A percentile compares a stretch with the other conserved stretches of the same genome.
These are phyloP conservation scores for Ustilaginoidea virens DNA, from an alignment of 2,329 filamentous ascomycete genomes.

Conservation along the genomic window DNA sequence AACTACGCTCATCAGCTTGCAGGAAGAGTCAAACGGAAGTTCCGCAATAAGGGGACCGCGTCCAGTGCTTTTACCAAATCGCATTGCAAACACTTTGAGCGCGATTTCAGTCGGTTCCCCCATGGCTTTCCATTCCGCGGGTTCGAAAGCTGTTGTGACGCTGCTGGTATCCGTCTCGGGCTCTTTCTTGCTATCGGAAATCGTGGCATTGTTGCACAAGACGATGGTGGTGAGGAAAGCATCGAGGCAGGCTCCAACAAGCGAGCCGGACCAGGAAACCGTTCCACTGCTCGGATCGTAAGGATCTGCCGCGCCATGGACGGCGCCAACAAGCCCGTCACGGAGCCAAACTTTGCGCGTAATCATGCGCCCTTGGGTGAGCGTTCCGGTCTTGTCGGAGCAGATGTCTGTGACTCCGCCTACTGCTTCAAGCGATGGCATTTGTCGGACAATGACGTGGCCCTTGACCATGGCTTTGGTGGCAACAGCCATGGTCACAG, in stretches of 20 bases:
- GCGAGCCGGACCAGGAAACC: constrained; percentile 27
- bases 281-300: constrained; percentile 45
- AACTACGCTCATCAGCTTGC: constrained; percentile 62
- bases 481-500: constrained; percentile 54
- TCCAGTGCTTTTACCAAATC: constrained; percentile 39
- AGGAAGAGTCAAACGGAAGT: constrained; percentile 57
- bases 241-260: constrained; percentile 24
- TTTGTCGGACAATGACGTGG: constrained; percentile 50
- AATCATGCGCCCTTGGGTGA: constrained; percentile 53
- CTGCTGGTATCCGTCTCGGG: constrained; percentile 30
- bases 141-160: constrained; percentile 27
- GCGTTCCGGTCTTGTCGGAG: constrained; percentile 55
- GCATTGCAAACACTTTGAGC: constrained; percentile 56
- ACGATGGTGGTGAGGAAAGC: constrained; percentile 38
- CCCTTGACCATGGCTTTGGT: constrained; percentile 49
- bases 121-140: constrained; percentile 38
- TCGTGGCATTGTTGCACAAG: constrained; percentile 44
- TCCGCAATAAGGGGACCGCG: constrained; percentile 40
- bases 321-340: constrained; percentile 33
- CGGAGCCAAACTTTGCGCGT: constrained; percentile 46
- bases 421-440: constrained; percentile 49
- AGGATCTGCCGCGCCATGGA: constrained; percentile 40
- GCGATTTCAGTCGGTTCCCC: constrained; percentile 62
- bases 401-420: constrained; percentile 57
- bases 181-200: constrained; percentile 32